Evolutionary conservation across 2,329 filamentous ascomycete species (phyloP).

Genomic region (Chaetomium globosum): DNA sequence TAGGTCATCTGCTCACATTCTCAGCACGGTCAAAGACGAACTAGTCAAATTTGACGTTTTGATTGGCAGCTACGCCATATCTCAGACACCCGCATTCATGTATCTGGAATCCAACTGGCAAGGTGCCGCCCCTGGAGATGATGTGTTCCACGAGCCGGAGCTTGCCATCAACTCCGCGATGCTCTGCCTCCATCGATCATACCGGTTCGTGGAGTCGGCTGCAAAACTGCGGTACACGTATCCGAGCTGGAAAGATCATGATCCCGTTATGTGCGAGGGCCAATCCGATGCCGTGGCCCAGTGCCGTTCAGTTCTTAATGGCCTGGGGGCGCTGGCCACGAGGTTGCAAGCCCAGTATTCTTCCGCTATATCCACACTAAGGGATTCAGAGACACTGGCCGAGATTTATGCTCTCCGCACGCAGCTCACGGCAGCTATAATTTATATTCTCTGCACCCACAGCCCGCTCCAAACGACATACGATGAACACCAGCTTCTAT

Average conservation of each 20-base stretch:
- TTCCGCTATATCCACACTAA: neutral
- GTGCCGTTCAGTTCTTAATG: constrained; percentile 5
- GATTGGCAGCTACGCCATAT: constrained; percentile 12
- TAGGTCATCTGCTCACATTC: neutral
- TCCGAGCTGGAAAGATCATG: constrained; percentile 6
- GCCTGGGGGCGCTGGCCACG: neutral
- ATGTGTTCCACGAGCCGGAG: constrained; percentile 6
- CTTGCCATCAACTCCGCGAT: constrained; percentile 6
- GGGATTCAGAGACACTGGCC: constrained; percentile 1
- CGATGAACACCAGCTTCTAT: neutral
- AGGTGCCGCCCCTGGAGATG: neutral
- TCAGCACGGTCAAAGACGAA: constrained; percentile 7
- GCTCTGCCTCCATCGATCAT: constrained; percentile 12
- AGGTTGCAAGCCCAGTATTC: constrained; percentile 2
- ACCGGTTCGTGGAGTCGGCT: constrained; percentile 9
- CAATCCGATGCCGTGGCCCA: constrained; percentile 3
- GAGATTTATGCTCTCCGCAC: constrained; percentile 13
- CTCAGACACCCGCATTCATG: constrained; percentile 10
- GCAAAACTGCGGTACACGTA: constrained; percentile 7
- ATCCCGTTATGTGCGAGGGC: neutral
- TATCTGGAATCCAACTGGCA: constrained; percentile 1
- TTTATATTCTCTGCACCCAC: constrained; percentile 4
- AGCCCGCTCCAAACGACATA: constrained; percentile 7
- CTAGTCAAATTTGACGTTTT: constrained; percentile 1
- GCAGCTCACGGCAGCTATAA: neutral